Evolutionary conservation across 208 protist genomes (phyloP).

Genomic region (Crithidia sp.): DNA sequence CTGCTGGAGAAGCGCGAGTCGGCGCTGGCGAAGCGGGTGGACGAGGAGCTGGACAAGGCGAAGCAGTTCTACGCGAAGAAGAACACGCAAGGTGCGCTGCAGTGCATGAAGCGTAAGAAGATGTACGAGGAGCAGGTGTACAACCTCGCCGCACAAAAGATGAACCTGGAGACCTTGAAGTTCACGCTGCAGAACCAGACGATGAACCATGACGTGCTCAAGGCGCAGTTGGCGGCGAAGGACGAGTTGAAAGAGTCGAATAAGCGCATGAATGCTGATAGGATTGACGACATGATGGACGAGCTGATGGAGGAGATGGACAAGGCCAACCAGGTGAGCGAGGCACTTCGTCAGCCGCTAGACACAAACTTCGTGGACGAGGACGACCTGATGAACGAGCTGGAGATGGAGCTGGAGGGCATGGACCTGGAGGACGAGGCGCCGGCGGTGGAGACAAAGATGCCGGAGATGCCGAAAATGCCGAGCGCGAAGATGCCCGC

Average conservation of each 20-base stretch:
- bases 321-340: constrained; percentile 86
- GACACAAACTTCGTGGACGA: constrained; percentile 81
- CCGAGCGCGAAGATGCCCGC: constrained; percentile 46
- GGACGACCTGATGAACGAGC: constrained; percentile 85
- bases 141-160: constrained; percentile 60
- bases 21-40: constrained; percentile 87
- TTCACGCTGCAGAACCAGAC: constrained; percentile 88
- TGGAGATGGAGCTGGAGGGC: constrained; percentile 71
- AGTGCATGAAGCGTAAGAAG: constrained; percentile 94
- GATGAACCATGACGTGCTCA: constrained; percentile 86
- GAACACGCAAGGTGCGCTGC: constrained; percentile 83
- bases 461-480: constrained; percentile 41
- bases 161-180: constrained; percentile 87
- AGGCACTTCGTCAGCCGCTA: constrained; percentile 84
- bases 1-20: constrained; percentile 87
- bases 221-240: constrained; percentile 79
- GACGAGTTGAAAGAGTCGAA: constrained; percentile 79
- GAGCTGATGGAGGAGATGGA: constrained; percentile 91
- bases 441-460: constrained; percentile 21
- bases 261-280: constrained; percentile 87
- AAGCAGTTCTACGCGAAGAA: constrained; percentile 87
- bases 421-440: constrained; percentile 37
- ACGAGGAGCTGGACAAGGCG: constrained; percentile 77
- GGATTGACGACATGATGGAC: constrained; percentile 92
- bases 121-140: constrained; percentile 85